These are phyloP conservation scores for Globisporangium paroecandrum DNA, from an alignment of 352 stramenopile genomes.

Conservation along the genomic window DNA sequence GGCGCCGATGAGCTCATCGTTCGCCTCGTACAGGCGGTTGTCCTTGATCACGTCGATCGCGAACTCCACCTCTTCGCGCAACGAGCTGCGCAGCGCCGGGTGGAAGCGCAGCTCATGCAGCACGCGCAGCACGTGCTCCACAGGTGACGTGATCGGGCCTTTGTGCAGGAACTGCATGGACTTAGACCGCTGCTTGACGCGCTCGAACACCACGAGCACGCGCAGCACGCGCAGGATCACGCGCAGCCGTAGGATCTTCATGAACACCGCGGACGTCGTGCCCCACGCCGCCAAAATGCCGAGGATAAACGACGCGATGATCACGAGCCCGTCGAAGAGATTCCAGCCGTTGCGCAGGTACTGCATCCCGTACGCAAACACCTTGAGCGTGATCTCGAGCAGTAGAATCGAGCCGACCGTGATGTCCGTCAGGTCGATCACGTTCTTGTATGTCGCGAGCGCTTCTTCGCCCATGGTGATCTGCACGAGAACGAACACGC, in stretches of 20 bases:
- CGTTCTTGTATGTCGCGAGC: constrained; percentile 52
- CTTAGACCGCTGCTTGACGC: constrained; percentile 75
- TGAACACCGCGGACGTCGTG: constrained; percentile 46
- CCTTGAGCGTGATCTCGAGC: constrained; percentile 73
- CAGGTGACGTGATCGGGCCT: constrained; percentile 65
- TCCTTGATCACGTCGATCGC: constrained; percentile 86
- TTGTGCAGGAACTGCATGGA: constrained; percentile 77
- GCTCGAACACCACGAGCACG: constrained; percentile 85
- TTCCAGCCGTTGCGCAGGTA: constrained; percentile 70
- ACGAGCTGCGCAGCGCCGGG: constrained; percentile 45
- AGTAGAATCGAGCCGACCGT: constrained; percentile 81
- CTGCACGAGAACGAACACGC: constrained; percentile 80
- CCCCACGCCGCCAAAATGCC: constrained; percentile 61
- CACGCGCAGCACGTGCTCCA: constrained; percentile 73
- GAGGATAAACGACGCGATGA: constrained; percentile 75
- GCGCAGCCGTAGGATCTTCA: constrained; percentile 70
- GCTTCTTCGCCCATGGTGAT: constrained; percentile 65
- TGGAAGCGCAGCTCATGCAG: constrained; percentile 81
- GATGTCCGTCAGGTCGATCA: constrained; percentile 79
- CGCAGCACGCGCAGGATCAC: constrained; percentile 77
- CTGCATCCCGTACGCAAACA: constrained; percentile 72
- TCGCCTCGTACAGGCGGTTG: constrained; percentile 80
- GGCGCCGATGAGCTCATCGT: constrained; percentile 62
- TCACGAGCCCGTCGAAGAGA: constrained; percentile 78
- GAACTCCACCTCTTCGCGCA: constrained; percentile 70